Evolutionary conservation across 192 early-diverging fungal genomes (phyloP).

Genomic region (Funneliformis mosseae): DNA sequence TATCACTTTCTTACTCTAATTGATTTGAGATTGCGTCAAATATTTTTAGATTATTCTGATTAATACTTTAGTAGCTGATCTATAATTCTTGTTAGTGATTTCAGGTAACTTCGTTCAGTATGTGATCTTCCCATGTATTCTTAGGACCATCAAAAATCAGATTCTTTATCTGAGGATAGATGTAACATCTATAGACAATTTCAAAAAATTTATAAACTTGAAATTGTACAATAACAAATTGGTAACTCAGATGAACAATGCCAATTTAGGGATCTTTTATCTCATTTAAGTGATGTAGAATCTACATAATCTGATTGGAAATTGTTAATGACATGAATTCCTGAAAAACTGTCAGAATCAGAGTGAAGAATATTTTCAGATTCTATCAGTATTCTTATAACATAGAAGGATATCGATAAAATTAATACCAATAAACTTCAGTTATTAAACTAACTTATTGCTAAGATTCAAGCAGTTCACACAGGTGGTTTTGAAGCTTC

Average conservation of each 20-base stretch:
- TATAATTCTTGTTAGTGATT: neutral
- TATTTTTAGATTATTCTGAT: too few relatives aligned
- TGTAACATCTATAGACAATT: neutral
- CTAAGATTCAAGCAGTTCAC: neutral
- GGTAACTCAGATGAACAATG: neutral
- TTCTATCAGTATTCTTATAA: neutral
- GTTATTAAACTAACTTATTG: neutral
- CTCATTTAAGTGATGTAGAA: neutral
- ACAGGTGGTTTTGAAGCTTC: constrained; percentile 1
- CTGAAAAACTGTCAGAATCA: neutral
- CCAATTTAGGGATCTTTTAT: neutral
- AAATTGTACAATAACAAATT: neutral
- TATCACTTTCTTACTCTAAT: neutral
- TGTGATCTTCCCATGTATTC: too few relatives aligned
- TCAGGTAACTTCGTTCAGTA: neutral
- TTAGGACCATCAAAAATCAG: neutral
- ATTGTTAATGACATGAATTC: neutral
- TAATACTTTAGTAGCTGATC: neutral
- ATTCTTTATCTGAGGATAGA: neutral
- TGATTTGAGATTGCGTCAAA: neutral
- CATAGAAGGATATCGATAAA: neutral
- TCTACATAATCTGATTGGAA: neutral
- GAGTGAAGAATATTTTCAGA: neutral
- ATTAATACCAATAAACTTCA: neutral
- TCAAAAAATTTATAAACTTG: neutral